These are phyloP conservation scores for Calvatia gigantea DNA, from an alignment of 768 basidiomycete genomes.

Conservation along the genomic window DNA sequence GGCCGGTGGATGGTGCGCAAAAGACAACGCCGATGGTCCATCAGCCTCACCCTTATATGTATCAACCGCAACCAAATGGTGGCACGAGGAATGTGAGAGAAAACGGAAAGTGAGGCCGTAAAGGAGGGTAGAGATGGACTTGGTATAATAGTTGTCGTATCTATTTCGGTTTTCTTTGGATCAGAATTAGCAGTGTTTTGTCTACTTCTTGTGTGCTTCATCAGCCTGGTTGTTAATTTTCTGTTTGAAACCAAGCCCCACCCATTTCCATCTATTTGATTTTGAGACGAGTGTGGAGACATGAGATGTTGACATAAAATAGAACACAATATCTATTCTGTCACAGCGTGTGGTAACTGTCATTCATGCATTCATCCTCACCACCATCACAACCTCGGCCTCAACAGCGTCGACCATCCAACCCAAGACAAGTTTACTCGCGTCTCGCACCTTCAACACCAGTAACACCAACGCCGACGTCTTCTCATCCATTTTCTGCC, in stretches of 20 bases:
- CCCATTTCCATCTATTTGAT: neutral
- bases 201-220: neutral
- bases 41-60: slow-evolving; percentile 11
- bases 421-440: neutral
- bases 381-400: neutral
- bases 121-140: neutral
- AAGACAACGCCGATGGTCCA: slow-evolving; percentile 3
- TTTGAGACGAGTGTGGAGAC: neutral
- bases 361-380: slow-evolving; percentile 1
- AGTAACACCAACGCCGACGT: slow-evolving; percentile 12
- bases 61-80: slow-evolving; percentile 19
- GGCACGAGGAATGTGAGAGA: slow-evolving; percentile 21
- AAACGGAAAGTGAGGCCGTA: slow-evolving; percentile 25
- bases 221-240: neutral
- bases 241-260: neutral
- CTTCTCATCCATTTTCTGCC: neutral
- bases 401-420: neutral
- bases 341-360: neutral
- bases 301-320: neutral
- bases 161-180: slow-evolving; percentile 2
- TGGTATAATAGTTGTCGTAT: neutral
- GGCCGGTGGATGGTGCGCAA: slow-evolving; percentile 25
- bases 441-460: slow-evolving; percentile 8
- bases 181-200: neutral
- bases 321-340: neutral